Conservation (phyloP, 768 basidiomycete genomes). For the Crucibulum laeve region DNA sequence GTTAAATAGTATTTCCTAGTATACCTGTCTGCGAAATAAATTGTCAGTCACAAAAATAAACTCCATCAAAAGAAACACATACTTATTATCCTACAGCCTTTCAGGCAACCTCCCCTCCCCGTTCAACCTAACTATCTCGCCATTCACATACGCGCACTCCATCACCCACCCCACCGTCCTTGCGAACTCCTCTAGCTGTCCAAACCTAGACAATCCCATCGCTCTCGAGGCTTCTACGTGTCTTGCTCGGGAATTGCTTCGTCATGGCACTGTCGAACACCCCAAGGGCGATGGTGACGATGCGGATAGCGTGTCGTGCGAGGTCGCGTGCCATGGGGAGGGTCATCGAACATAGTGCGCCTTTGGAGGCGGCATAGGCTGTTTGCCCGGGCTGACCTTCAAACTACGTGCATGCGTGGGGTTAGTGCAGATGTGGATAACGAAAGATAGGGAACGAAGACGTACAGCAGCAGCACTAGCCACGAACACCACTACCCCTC, state of each 20-base stretch:
- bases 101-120: conserved; percentile 37
- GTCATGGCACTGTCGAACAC: conserved; percentile 47
- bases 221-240: conserved; percentile 31
- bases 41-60: no score
- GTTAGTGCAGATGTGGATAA: neutral
- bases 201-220: conserved; percentile 44
- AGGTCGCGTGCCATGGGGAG: conserved; percentile 61
- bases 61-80: no score
- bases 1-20: no score
- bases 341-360: conserved; percentile 52
- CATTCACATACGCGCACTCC: conserved; percentile 52
- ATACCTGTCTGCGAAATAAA: no score
- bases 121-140: conserved; percentile 44
- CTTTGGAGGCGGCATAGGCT: conserved; percentile 54
- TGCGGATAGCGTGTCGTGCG: conserved; percentile 45
- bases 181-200: conserved; percentile 45
- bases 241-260: conserved; percentile 28
- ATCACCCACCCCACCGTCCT: conserved; percentile 44
- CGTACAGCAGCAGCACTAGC: conserved; percentile 51
- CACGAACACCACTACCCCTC: conserved; percentile 54
- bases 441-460: conserved; percentile 1
- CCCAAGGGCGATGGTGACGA: conserved; percentile 53
- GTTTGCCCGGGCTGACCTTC: conserved; percentile 55
- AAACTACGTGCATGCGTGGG: conserved; percentile 26
- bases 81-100: conserved; percentile 27